These are phyloP conservation scores for Caryopteris hybrid DNA, from an alignment of 305 asterid species.

Conservation along the genomic window DNA sequence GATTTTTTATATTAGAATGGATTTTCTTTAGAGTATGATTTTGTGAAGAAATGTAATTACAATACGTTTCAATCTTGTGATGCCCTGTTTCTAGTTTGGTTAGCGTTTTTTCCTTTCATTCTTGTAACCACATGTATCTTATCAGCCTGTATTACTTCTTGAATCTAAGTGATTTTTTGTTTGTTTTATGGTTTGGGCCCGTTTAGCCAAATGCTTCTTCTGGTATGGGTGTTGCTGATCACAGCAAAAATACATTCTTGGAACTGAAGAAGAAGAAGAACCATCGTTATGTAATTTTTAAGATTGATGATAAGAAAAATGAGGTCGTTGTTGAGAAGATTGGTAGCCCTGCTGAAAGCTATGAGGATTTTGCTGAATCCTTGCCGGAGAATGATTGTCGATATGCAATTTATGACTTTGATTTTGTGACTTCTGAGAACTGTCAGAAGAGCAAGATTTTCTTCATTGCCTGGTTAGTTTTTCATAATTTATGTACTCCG, in stretches of 20 bases:
- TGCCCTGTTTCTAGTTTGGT: neutral
- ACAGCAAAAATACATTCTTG: slow-evolving; percentile 31
- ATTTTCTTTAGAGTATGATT: neutral
- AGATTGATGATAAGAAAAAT: slow-evolving; percentile 32
- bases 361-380: slow-evolving; percentile 27
- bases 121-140: too few relatives aligned
- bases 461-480: slow-evolving; percentile 39
- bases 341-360: slow-evolving; percentile 33
- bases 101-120: too few relatives aligned
- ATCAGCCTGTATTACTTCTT: too few relatives aligned
- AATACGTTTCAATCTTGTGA: neutral
- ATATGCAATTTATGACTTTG: slow-evolving; percentile 37
- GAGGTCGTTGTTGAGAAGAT: slow-evolving; percentile 39
- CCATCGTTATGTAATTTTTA: slow-evolving; percentile 35
- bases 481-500: neutral
- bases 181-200: neutral
- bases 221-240: slow-evolving; percentile 39
- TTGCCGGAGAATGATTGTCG: slow-evolving; percentile 40
- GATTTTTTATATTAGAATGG: neutral
- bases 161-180: too few relatives aligned
- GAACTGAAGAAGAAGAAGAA: slow-evolving; percentile 36
- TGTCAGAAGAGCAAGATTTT: slow-evolving; percentile 43
- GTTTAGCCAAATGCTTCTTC: slow-evolving; percentile 31
- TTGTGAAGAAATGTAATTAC: neutral
- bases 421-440: slow-evolving; percentile 42